phyloP scores from a whole-genome alignment of 768 basidiomycete genomes.

The Pisolithus orientalis region DNA sequence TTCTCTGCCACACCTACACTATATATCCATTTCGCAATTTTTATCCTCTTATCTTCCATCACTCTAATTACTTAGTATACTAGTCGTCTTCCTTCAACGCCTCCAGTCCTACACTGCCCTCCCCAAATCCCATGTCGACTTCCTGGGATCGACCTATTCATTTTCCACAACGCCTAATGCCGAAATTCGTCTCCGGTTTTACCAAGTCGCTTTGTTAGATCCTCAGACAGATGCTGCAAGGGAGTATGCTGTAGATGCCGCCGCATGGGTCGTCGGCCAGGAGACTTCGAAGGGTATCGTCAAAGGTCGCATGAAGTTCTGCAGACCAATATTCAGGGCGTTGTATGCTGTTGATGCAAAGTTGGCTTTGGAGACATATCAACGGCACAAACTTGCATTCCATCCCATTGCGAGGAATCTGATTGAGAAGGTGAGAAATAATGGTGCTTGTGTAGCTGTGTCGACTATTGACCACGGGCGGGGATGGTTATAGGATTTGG shows the following conservation, averaged over 20 bases:
- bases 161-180: constrained; percentile 55
- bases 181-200: constrained; percentile 76
- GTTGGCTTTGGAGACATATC: constrained; percentile 49
- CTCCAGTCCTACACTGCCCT: constrained; percentile 59
- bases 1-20: no score
- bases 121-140: constrained; percentile 50
- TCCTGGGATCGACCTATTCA: constrained; percentile 50
- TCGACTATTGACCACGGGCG: not conserved
- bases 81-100: constrained; percentile 82
- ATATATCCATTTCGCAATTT: not conserved
- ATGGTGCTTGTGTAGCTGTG: not conserved
- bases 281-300: constrained; percentile 36
- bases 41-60: not conserved
- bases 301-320: constrained; percentile 85
- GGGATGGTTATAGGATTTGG: constrained; percentile 6
- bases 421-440: constrained; percentile 61
- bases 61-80: not conserved
- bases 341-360: constrained; percentile 45
- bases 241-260: constrained; percentile 47
- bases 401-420: constrained; percentile 72
- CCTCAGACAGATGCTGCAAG: constrained; percentile 40
- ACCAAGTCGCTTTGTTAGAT: constrained; percentile 58
- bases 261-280: constrained; percentile 60
- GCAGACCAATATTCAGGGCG: constrained; percentile 58
- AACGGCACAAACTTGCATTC: constrained; percentile 44